Evolutionary conservation across 495 filamentous ascomycete genomes (phyloP).

Genomic region (Cercophora newfieldiana): DNA sequence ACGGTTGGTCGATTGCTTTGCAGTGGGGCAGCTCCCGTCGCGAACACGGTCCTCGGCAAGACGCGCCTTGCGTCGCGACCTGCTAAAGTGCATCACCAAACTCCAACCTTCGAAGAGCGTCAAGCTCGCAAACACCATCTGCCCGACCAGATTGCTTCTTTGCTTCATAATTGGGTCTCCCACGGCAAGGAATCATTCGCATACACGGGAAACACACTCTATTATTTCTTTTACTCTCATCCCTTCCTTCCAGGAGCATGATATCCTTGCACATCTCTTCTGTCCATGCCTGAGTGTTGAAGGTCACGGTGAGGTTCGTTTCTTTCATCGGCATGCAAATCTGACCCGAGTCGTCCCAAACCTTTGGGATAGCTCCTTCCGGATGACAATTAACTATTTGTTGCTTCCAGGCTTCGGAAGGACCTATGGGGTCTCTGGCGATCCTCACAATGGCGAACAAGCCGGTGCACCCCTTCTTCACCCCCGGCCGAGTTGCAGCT

Average conservation of each 20-base stretch:
- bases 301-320: background rate
- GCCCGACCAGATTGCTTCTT: background rate
- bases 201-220: background rate
- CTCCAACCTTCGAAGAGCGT: background rate
- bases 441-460: constrained; percentile 33
- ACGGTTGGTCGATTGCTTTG: background rate
- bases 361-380: background rate
- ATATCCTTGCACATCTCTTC: background rate
- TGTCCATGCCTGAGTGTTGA: background rate
- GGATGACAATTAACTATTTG: background rate
- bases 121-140: background rate
- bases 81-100: constrained; percentile 9
- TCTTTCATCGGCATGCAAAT: background rate
- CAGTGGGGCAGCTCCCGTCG: constrained; percentile 5
- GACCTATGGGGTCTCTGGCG: constrained; percentile 28
- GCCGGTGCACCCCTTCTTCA: constrained; percentile 37
- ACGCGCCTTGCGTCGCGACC: constrained; percentile 14
- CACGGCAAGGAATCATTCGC: background rate
- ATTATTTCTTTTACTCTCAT: background rate
- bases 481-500: constrained; percentile 17
- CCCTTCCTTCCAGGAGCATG: constrained; percentile 6
- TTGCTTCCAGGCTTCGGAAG: background rate
- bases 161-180: background rate
- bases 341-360: no score
- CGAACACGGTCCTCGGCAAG: constrained; percentile 6